Conservation (phyloP, 2,329 filamentous ascomycete genomes). For the Diaporthe caulivora region DNA sequence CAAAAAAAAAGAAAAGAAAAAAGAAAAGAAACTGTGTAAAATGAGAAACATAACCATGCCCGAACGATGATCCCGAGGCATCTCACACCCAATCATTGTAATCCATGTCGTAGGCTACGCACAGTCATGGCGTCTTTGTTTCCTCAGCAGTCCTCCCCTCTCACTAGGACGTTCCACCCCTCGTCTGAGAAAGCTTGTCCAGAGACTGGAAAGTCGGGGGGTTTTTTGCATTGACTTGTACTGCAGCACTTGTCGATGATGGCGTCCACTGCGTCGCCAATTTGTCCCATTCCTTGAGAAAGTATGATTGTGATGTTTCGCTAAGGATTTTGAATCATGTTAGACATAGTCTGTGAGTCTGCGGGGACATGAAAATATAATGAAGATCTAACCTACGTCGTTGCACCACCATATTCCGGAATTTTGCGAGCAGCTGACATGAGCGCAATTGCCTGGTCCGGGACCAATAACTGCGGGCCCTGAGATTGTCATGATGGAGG, state of each 20-base stretch:
- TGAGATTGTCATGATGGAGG: background rate
- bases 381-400: background rate
- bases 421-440: background rate
- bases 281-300: background rate
- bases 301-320: background rate
- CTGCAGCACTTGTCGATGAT: background rate
- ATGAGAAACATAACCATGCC: too few species aligned
- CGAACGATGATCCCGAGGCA: too few species aligned
- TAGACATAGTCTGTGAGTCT: fast-evolving
- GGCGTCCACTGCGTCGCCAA: background rate
- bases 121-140: too few species aligned
- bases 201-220: background rate
- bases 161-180: background rate
- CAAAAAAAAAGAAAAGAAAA: too few species aligned
- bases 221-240: background rate
- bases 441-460: background rate
- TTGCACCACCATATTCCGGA: conserved; percentile 3
- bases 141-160: background rate
- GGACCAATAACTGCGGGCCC: background rate
- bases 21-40: background rate
- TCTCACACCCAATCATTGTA: background rate
- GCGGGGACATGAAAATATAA: background rate
- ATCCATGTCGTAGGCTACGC: background rate
- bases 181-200: background rate
- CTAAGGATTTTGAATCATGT: background rate